Percentiles rank a stretch among this genome's conserved stretches.
Conservation (phyloP, 768 basidiomycete genomes). For the Hygrocybe coccinea region DNA sequence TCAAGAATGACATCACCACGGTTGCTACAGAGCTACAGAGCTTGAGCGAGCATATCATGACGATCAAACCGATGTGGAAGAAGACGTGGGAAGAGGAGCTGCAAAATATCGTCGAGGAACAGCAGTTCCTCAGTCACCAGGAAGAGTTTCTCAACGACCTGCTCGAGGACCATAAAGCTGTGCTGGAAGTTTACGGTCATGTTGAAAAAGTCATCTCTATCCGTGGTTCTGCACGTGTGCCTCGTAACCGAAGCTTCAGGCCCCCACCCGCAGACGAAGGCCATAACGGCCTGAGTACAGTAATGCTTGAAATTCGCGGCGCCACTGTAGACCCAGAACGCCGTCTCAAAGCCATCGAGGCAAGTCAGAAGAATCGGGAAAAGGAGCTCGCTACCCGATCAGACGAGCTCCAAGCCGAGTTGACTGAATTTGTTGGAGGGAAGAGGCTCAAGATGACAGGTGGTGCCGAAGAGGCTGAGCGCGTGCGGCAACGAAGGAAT, state of each 20-base stretch:
- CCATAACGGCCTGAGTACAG: slow-evolving; percentile 61
- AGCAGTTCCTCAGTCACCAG: slow-evolving; percentile 89
- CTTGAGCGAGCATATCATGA: slow-evolving; percentile 78
- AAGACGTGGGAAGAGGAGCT: slow-evolving; percentile 98
- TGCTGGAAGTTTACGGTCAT: slow-evolving; percentile 79
- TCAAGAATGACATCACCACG: slow-evolving; percentile 66
- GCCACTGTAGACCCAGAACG: slow-evolving; percentile 76
- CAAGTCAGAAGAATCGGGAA: slow-evolving; percentile 75
- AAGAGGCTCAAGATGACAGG: slow-evolving; percentile 95
- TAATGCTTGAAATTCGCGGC: slow-evolving; percentile 87
- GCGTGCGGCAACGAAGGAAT: slow-evolving; percentile 79
- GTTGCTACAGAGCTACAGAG: slow-evolving; percentile 67
- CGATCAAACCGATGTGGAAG: slow-evolving; percentile 95
- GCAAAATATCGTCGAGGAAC: slow-evolving; percentile 95
- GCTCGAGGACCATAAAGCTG: slow-evolving; percentile 89
- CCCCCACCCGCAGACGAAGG: slow-evolving; percentile 65
- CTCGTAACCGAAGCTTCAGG: slow-evolving; percentile 48
- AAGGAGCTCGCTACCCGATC: slow-evolving; percentile 65
- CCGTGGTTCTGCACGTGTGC: slow-evolving; percentile 43
- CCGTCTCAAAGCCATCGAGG: slow-evolving; percentile 89
- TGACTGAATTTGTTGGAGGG: slow-evolving; percentile 78
- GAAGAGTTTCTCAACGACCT: slow-evolving; percentile 87
- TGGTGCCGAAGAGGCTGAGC: slow-evolving; percentile 86
- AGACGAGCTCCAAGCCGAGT: slow-evolving; percentile 82
- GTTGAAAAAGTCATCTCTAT: slow-evolving; percentile 84